Evolutionary conservation across 1,284 basidiomycete species (phyloP), one percentile per base, ranked within the genome.

Genomic region (Vanrija humicola): DNA sequence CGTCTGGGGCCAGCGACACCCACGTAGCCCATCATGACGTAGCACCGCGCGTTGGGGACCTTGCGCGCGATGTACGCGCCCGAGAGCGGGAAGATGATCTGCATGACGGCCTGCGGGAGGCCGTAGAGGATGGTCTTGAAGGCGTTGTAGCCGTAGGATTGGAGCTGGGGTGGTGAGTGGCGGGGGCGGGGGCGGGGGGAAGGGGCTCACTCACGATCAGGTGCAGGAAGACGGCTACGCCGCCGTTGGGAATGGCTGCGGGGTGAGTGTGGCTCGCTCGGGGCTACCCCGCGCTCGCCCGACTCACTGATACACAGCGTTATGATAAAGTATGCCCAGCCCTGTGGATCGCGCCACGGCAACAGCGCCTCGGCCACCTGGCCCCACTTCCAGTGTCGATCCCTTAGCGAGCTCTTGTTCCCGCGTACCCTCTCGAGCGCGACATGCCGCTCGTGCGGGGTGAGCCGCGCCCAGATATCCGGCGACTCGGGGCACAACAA

Each of bases 121-220:
- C 65, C 69, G 38, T 67, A 60, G 23, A 70, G 61, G 48, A 70
- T 68, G 14, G 69, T 70, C 48, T 70, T 53, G 52, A 67, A 64
- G 6, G 67, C 61, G 14, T 48, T 55, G 61, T 67, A 70, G 10
- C 67, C 67, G 54, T 70, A 70, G 0, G 66, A 65, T 54, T 70
- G 67, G 16, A 68, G 64, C 56, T 68, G 55, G 25, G 3, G 38
- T 48, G 2, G 43, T 51, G 3, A 55, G 48, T 18, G 4, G 8
- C n/a, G 1, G n/a, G 1, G 5, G 25, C 28, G 2, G 7, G 34
- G 3, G 46, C 9, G 55, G 44, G 23, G 56, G 21, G 21, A 23
- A 23, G 21, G 48, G 6, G 15, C 64, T 59, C 48, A 61, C 64
- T 59, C 48, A 61, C 58, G 23, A 63, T 63, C 1, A 59, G 44